Evolutionary conservation across 345 rosid species (phyloP).

Genomic region (thale cress (Arabidopsis thaliana)): DNA sequence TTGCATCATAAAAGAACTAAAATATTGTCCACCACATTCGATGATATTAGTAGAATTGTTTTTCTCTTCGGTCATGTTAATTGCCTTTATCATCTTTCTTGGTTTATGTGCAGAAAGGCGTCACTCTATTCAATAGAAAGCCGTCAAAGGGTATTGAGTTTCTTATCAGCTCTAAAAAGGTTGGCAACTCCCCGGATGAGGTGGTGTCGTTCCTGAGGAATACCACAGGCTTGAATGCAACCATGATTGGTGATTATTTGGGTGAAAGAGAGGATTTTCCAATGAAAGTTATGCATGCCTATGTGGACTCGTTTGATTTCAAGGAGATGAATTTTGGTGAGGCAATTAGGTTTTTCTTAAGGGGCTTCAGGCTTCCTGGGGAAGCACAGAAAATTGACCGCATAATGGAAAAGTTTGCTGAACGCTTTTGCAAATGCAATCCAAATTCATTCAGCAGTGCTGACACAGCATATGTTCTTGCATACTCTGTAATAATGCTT

Average conservation of each 20-base stretch:
- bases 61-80: constrained; percentile 7
- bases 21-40: constrained; percentile 12
- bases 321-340: constrained; percentile 85
- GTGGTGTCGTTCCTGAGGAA: constrained; percentile 80
- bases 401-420: constrained; percentile 97
- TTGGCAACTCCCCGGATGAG: constrained; percentile 82
- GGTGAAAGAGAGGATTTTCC: constrained; percentile 96
- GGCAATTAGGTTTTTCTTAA: constrained; percentile 87
- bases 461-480: constrained; percentile 95
- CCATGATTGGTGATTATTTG: constrained; percentile 92
- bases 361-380: constrained; percentile 92
- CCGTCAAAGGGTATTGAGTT: constrained; percentile 93
- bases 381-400: constrained; percentile 99
- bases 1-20: constrained; percentile 32
- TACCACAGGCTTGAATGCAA: constrained; percentile 76
- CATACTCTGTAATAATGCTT: constrained; percentile 95
- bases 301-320: constrained; percentile 91
- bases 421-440: constrained; percentile 93
- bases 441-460: constrained; percentile 92
- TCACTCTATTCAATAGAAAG: constrained; percentile 81
- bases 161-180: constrained; percentile 68
- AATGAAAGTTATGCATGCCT: constrained; percentile 94
- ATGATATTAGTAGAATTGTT: not conserved
- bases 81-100: constrained; percentile 23
- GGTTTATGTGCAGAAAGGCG: constrained; percentile 77